Evolutionary conservation across 129 eudicot genomes (phyloP).

Genomic region (Oenanthe sinensis): DNA sequence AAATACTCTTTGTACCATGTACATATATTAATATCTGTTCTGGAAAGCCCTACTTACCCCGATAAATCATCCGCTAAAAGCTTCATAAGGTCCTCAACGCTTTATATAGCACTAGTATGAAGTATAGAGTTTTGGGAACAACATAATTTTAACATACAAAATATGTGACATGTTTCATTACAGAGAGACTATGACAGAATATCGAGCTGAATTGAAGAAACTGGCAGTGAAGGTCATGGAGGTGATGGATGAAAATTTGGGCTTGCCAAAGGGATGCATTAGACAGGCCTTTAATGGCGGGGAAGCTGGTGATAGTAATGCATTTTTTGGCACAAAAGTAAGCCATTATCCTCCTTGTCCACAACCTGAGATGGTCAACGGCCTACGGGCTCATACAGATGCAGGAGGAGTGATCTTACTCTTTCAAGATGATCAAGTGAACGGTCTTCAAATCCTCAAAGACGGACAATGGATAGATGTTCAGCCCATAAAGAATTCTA

Average conservation of each 20-base stretch:
- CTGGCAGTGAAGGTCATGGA: slow-evolving; percentile 54
- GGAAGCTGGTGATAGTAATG: slow-evolving; percentile 19
- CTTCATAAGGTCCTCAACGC: too few species aligned
- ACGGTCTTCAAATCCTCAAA: slow-evolving; percentile 72
- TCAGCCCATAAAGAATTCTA: slow-evolving; percentile 36
- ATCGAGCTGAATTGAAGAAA: slow-evolving; percentile 47
- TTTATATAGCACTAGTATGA: too few species aligned
- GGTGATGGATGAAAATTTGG: slow-evolving; percentile 61
- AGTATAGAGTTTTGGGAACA: not conserved
- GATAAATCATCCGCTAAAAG: too few species aligned
- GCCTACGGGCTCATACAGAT: slow-evolving; percentile 83
- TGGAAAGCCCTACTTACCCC: not conserved
- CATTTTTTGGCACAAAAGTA: slow-evolving; percentile 80
- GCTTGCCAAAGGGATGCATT: slow-evolving; percentile 46
- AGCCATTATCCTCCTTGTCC: slow-evolving; percentile 84
- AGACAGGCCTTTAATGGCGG: slow-evolving; percentile 50
- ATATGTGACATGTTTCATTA: slow-evolving; percentile 1
- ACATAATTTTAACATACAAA: not conserved
- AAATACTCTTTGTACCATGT: not conserved
- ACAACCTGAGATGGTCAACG: slow-evolving; percentile 51
- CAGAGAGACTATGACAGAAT: slow-evolving; percentile 57
- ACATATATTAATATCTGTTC: not conserved
- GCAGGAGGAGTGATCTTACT: slow-evolving; percentile 83
- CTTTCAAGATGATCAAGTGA: slow-evolving; percentile 65
- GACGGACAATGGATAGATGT: slow-evolving; percentile 70